phyloP scores from a whole-genome alignment of 495 filamentous ascomycete species.

The Amphirosellinia nigrospora region DNA sequence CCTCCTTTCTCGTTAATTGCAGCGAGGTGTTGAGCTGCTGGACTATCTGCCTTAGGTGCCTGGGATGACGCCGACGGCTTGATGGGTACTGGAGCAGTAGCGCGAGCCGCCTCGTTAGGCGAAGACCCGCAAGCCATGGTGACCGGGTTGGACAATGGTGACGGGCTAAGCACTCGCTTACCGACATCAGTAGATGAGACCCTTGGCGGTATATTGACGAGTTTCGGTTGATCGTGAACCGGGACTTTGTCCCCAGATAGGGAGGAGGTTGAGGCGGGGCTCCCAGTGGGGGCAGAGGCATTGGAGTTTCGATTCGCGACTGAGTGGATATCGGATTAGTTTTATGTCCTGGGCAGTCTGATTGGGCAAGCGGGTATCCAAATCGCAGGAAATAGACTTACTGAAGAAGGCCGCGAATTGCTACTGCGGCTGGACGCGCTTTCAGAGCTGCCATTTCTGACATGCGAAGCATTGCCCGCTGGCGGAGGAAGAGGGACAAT shows the following conservation, averaged over 20 bases:
- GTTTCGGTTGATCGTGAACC: constrained; percentile 61
- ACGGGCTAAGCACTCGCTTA: constrained; percentile 77
- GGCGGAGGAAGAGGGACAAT: constrained; percentile 32
- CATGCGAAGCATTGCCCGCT: constrained; percentile 32
- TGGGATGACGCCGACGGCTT: constrained; percentile 42
- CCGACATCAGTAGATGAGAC: constrained; percentile 72
- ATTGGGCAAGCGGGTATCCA: constrained; percentile 46
- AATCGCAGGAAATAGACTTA: constrained; percentile 42
- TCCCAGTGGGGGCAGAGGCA: constrained; percentile 49
- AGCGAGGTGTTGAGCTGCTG: constrained; percentile 79
- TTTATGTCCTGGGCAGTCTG: constrained; percentile 36
- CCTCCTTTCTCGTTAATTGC: constrained; percentile 77
- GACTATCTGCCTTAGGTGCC: constrained; percentile 54
- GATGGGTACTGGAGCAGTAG: constrained; percentile 42
- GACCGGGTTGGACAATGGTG: constrained; percentile 86
- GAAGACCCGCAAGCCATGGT: constrained; percentile 58
- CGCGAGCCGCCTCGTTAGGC: constrained; percentile 42
- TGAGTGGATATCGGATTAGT: constrained; percentile 39
- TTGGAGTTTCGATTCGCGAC: constrained; percentile 57
- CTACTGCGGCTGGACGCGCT: constrained; percentile 53
- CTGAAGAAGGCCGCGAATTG: constrained; percentile 52
- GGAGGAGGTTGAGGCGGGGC: constrained; percentile 54
- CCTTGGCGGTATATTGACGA: constrained; percentile 69
- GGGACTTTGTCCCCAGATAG: constrained; percentile 45
- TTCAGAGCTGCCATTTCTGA: constrained; percentile 50